Evolutionary conservation across 2,329 filamentous ascomycete species (phyloP).

Genomic region (Fusarium sacchari): DNA sequence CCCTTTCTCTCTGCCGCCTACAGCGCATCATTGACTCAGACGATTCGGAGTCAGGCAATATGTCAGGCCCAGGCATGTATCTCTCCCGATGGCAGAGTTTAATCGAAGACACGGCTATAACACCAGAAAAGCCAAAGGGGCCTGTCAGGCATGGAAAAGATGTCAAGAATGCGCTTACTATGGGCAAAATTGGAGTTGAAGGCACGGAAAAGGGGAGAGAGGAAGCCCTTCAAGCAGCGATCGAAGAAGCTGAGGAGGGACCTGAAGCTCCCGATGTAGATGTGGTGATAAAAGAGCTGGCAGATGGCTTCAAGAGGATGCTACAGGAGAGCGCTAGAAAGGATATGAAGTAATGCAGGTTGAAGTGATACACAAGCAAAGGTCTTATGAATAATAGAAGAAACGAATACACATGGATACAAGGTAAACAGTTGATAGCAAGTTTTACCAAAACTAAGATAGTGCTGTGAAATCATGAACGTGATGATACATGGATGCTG

Average conservation of each 20-base stretch:
- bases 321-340: constrained; percentile 34
- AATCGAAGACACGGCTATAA: constrained; percentile 75
- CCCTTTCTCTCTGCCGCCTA: constrained; percentile 64
- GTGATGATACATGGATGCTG: background rate
- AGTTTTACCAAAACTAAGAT: constrained; percentile 6
- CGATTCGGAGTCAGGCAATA: constrained; percentile 44
- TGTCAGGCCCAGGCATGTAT: constrained; percentile 76
- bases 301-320: constrained; percentile 51
- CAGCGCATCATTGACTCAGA: constrained; percentile 63
- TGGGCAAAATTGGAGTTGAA: constrained; percentile 56
- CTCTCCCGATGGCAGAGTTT: constrained; percentile 77
- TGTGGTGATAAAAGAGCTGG: constrained; percentile 54
- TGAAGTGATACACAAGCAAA: background rate
- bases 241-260: constrained; percentile 47
- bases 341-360: background rate
- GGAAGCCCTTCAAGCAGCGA: constrained; percentile 26
- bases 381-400: background rate
- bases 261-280: constrained; percentile 55
- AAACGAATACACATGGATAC: background rate
- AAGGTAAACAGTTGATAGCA: constrained; percentile 11
- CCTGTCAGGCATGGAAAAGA: constrained; percentile 64
- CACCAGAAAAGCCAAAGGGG: constrained; percentile 65
- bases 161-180: constrained; percentile 55
- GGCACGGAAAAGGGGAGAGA: constrained; percentile 42
- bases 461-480: background rate